Evolutionary conservation across 495 filamentous ascomycete genomes (phyloP), one percentile per base, ranked within the genome.

Genomic region (Podospora anserina): DNA sequence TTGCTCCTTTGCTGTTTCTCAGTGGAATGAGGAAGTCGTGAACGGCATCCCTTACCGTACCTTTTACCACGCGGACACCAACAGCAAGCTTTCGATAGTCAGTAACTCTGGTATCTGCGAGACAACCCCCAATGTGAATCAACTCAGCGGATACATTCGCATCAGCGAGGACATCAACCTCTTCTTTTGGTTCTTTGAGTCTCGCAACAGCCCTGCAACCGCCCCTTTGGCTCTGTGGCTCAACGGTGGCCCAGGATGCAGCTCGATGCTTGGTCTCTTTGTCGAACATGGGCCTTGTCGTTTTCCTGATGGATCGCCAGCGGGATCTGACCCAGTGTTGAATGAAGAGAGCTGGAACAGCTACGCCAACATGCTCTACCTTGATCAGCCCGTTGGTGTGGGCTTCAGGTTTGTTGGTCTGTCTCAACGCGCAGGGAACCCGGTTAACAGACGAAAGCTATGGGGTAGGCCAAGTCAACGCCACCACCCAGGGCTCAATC

Each of bases 321-420:
- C 78, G 16, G 32, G 19, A 3, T 20, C 61, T 4, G 11, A 34
- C 9, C 86, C 85, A 2, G 80, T 81, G 1, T 69, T 84, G 49
- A 88, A 87, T 66, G 84, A 84, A 0, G 85, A 87, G 76, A 86
- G 83, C 56, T 91, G 82, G 77, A 90, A 89, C 71, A 83, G 84
- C 67, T 84, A 86, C 66, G 85, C 61, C 0, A 63, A 63, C 32
- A 63, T 63, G 61, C 30, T 63, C n/a, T 63, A 62, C 16, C 16
- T 62, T 84, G 64, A 90, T 89, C 68, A 86, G 88, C 44, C 64
- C 23, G 65, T 83, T 54, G 85, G 87, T 30, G 81, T 83, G 2
- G 88, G 88, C 0, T 90, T 90, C 70, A 57, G 44, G 64, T 57
- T 16, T 13, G 39, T 59, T 59, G 18, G 9, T 9, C n/a, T 27